A percentile compares a stretch with the other conserved stretches of the same genome.
Conservation (phyloP, 805 yeast species). For the Myxozyma udenii region DNA sequence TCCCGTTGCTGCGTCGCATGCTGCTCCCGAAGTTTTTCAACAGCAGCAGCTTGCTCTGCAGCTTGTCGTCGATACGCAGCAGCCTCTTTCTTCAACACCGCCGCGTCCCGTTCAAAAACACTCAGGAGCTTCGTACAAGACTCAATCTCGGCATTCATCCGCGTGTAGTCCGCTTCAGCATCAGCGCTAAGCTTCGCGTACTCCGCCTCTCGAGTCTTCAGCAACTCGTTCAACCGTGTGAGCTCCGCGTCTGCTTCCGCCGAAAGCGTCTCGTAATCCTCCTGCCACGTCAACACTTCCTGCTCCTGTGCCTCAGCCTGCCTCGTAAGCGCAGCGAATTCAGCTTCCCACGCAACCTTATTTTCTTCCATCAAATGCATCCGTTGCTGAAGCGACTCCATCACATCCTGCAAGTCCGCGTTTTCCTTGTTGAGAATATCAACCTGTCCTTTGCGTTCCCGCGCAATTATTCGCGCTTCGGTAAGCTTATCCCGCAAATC, state of each 20-base stretch:
- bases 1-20: conserved; percentile 2
- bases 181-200: not conserved
- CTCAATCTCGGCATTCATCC: conserved; percentile 17
- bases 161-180: conserved; percentile 9
- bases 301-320: conserved; percentile 20
- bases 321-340: conserved; percentile 10
- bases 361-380: conserved; percentile 14
- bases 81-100: conserved; percentile 11
- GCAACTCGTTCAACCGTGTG: conserved; percentile 16
- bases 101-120: conserved; percentile 18
- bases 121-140: conserved; percentile 12
- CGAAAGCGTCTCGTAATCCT: conserved; percentile 24
- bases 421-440: conserved; percentile 25
- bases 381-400: conserved; percentile 14
- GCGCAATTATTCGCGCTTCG: conserved; percentile 22
- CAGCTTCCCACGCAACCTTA: conserved; percentile 12
- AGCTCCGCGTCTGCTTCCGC: conserved; percentile 26
- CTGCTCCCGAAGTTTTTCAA: conserved; percentile 3
- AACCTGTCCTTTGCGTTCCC: conserved; percentile 27
- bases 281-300: conserved; percentile 27
- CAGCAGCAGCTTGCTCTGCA: conserved; percentile 5
- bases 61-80: conserved; percentile 5
- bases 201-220: conserved; percentile 11
- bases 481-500: conserved; percentile 21
- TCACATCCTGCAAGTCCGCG: conserved; percentile 21